Conservation (phyloP, 352 stramenopile species). For the Phytopythium boreale region DNA sequence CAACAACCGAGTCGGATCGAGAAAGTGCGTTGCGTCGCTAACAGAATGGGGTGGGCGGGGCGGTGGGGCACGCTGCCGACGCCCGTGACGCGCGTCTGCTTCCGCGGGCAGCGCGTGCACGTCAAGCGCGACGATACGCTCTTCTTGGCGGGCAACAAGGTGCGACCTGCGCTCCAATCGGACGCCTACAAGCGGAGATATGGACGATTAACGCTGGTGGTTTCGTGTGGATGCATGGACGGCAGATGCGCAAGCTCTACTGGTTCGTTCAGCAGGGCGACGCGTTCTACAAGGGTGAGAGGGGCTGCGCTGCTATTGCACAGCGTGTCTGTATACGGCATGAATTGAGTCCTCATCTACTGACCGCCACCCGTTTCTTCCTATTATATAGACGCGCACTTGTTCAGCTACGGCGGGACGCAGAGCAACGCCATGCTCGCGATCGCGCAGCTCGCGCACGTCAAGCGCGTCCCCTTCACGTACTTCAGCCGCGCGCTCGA, state of each 20-base stretch:
- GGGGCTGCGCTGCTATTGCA: not conserved
- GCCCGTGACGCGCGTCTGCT: slow-evolving; percentile 59
- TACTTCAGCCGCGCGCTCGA: slow-evolving; percentile 67
- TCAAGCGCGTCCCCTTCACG: slow-evolving; percentile 74
- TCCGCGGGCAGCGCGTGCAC: slow-evolving; percentile 65
- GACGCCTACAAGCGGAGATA: not conserved
- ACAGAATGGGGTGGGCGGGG: not conserved
- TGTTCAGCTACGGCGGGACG: slow-evolving; percentile 75
- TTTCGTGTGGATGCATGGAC: too few relatives aligned
- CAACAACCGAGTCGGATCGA: not conserved
- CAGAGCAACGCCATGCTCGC: slow-evolving; percentile 88
- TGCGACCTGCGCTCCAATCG: slow-evolving; percentile 6
- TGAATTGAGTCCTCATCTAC: not conserved
- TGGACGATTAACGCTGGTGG: too few relatives aligned
- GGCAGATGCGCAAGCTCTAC: slow-evolving; percentile 82
- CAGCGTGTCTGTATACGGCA: not conserved
- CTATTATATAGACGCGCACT: slow-evolving; percentile 27
- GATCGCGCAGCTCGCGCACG: slow-evolving; percentile 73
- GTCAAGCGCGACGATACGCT: slow-evolving; percentile 85
- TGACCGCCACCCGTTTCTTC: not conserved
- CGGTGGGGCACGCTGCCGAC: slow-evolving; percentile 19
- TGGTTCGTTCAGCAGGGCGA: slow-evolving; percentile 71
- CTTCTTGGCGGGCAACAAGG: slow-evolving; percentile 84
- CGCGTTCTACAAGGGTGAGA: slow-evolving; percentile 48
- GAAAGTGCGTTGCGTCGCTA: too few relatives aligned